Base-by-base conservation (phyloP, 164 flowering plant species). In the Chimonanthus praecox region DNA sequence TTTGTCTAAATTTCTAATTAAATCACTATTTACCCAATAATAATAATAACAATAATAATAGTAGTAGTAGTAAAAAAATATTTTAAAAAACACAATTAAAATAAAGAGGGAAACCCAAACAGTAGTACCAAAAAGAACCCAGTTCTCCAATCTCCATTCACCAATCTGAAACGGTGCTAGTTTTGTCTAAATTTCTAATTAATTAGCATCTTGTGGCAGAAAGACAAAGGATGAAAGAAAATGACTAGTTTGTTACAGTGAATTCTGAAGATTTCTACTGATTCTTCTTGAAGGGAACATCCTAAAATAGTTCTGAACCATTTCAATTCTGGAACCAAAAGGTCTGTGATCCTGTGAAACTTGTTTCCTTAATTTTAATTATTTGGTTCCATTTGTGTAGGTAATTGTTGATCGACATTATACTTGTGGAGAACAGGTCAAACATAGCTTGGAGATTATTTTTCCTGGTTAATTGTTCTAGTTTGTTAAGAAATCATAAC, bases 351-450 rank as follows among this genome's bases (percentile, higher is more conserved):
- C 16, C 60, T 11, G 5, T 54, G 60, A n/a, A 54, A 15, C 13
- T 51, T 9, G 9, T 51, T 10, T 20, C 33, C 66, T 33, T n/a
- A 16, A 6, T 6, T 47, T 58, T 60, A 49, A 72, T 61, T 43
- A 33, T 49, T 58, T n/a, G 8, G 3, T 62, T 21, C 80, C 74
- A 47, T 49, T 51, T 76, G 44, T 80, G 80, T 85, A 90, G 97
- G 97, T 91, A 71, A 79, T 89, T 83, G 94, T 95, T 77, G 97
- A 88, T 74, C 87, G 86, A 16, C 76, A 88, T 72, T 93, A 88
- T 86, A 77, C 78, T 80, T 81, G 86, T 68, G 90, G 92, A 72
- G 94, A 91, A 72, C 83, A 93, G 97, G 96, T 93, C 49, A 75
- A 77, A 62, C 13, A 47, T 43, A 47, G 50, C 66, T 68, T 60